phyloP scores from a whole-genome alignment of 371 early-diverging fungal genomes.

The Saksenaea oblongispora region DNA sequence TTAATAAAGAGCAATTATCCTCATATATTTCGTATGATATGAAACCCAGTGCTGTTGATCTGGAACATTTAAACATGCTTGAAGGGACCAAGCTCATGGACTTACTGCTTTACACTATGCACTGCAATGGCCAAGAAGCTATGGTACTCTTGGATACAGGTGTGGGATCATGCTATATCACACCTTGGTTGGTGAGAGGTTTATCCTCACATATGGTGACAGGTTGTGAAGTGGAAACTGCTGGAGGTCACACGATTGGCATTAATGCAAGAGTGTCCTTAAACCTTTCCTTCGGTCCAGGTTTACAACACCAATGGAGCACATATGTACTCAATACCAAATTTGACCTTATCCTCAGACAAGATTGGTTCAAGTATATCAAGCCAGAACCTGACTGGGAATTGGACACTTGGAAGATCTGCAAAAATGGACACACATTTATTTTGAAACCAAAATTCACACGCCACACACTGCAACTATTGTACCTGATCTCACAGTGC shows the following conservation, averaged over 20 bases:
- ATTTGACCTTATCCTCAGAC: slow-evolving; percentile 6
- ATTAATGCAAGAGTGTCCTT: not conserved
- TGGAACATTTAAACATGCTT: not conserved
- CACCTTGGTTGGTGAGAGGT: not conserved
- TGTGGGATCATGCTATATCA: not conserved
- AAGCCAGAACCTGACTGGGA: not conserved
- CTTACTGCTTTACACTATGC: not conserved
- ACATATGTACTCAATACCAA: slow-evolving; percentile 6
- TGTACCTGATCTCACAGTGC: not conserved
- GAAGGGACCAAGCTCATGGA: not conserved
- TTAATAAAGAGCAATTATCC: not conserved
- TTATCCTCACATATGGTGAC: not conserved
- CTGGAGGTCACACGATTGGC: not conserved
- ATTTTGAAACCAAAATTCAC: not conserved
- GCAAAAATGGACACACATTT: not conserved
- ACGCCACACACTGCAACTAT: not conserved
- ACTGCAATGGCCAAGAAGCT: not conserved
- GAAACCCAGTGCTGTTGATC: too few species aligned
- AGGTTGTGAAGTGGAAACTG: not conserved
- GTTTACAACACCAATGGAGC: not conserved
- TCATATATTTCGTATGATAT: not conserved
- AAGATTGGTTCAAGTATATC: slow-evolving; percentile 7
- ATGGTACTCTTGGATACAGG: not conserved
- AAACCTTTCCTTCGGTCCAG: not conserved
- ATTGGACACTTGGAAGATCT: not conserved